Evolutionary conservation across 306 rosid genomes (phyloP), one percentile per base, ranked within the genome.

Genomic region (Carpinus fangiana): DNA sequence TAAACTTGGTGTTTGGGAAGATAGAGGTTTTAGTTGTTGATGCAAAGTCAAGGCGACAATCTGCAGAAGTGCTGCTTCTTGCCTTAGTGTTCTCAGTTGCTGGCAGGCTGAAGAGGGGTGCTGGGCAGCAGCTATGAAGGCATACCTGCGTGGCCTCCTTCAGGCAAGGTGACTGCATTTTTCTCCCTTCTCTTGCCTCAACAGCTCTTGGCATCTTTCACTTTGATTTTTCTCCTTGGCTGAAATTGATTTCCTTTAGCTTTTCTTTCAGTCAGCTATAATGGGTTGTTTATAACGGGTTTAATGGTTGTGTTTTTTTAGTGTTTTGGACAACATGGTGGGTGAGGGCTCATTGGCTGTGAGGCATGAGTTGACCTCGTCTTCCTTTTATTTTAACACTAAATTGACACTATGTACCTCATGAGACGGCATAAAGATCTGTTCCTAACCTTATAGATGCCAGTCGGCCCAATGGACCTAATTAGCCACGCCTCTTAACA

Each of bases 1-100:
- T 92, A 87, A 95, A 95, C 4, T 83, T 88, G 11, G 87, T 79
- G 34, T 85, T 86, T 28, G 98, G 95, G 75, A 92, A 95, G 78
- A 95, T 86, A 5, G 88, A 84, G 53, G 98, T 73, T n/a, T 88
- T 46, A 31, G 98, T 88, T 8, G 84, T 74, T 13, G 79, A 83
- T 6, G 88, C 91, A 56, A 95, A 95, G 23, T 81, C 86, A 57
- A 85, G 96, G 73, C 97, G 90, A 38, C 89, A 87, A 73, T 86
- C 90, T 0, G 96, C 68, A 13, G 87, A 88, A 52, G 89, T 90
- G 82, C 88, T 88, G 82, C 88, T 87, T 59, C 85, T 79, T 55
- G 84, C 11, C 73, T 87, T 82, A 74, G 86, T 55, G 70, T 61
- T 76, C 21, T 72, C 86, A 76, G 79, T 67, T 20, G 76, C 66